Conservation (phyloP, 371 early-diverging fungal genomes). For the Thermomucor indicae-seudaticae region DNA sequence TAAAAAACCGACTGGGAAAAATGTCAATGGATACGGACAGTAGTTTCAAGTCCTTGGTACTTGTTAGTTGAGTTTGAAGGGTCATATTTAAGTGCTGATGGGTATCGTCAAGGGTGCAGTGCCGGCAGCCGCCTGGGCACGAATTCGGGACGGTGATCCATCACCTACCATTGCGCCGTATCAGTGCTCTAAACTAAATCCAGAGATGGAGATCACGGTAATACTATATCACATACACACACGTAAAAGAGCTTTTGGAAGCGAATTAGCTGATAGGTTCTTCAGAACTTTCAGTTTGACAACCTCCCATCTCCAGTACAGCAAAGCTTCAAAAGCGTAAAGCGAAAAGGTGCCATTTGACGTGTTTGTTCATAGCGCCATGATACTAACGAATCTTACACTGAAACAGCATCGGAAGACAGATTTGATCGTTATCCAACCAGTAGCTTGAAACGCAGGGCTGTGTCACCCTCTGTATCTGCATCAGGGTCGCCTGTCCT, state of each 20-base stretch:
- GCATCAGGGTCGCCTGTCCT: constrained; percentile 38
- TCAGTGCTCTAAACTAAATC: constrained; percentile 41
- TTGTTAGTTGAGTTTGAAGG: neutral
- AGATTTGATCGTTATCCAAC: constrained; percentile 30
- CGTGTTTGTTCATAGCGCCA: neutral
- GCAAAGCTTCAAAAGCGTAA: constrained; percentile 25
- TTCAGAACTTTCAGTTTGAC: constrained; percentile 37
- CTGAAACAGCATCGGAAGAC: constrained; percentile 31
- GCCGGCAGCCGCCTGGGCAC: constrained; percentile 38
- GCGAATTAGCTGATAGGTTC: neutral
- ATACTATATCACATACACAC: neutral
- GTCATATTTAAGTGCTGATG: neutral
- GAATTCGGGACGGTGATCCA: constrained; percentile 18
- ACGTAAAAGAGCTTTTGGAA: neutral
- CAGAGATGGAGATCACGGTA: constrained; percentile 46
- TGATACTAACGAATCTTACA: neutral
- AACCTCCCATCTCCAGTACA: constrained; percentile 28
- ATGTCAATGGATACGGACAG: constrained; percentile 11
- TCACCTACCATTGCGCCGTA: constrained; percentile 27
- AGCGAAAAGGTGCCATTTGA: constrained; percentile 33
- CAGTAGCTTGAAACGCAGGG: constrained; percentile 31
- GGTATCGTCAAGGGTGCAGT: constrained; percentile 5
- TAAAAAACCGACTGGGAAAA: constrained; percentile 15
- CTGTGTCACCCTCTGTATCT: constrained; percentile 44
- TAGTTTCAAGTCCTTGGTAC: constrained; percentile 1